Evolutionary conservation across 2,329 filamentous ascomycete genomes (phyloP).

Genomic region (Pseudogymnoascus sp.): DNA sequence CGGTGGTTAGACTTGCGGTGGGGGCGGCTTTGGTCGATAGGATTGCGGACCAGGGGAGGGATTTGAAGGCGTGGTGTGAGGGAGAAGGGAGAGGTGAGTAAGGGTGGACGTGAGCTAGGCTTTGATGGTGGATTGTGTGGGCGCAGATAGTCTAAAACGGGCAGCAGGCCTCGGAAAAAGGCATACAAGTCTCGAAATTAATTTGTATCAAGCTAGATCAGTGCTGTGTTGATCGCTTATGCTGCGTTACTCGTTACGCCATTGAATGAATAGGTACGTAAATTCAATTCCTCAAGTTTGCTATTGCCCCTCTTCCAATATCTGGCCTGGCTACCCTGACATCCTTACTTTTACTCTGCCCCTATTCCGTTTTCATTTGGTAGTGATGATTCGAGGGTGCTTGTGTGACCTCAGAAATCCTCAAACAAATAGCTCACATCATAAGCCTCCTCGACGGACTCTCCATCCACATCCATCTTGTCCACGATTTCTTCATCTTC

Average conservation of each 20-base stretch:
- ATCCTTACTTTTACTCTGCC: neutral
- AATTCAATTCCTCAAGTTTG: neutral
- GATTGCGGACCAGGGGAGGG: slow-evolving; percentile 34
- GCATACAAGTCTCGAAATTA: neutral
- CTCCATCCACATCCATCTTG: neutral
- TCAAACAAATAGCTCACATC: neutral
- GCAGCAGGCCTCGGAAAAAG: neutral
- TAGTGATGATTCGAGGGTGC: no score
- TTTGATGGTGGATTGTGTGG: neutral
- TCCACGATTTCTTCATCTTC: neutral
- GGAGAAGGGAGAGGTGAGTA: slow-evolving; percentile 11
- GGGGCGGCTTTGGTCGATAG: slow-evolving; percentile 29
- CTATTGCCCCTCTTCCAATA: neutral
- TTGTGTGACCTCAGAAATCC: neutral
- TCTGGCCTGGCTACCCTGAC: neutral
- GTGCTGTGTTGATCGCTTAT: neutral
- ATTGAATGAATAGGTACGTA: neutral
- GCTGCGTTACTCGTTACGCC: neutral
- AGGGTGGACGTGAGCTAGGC: neutral
- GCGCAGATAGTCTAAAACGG: neutral
- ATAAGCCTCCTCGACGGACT: neutral
- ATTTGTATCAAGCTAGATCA: neutral
- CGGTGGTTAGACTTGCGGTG: slow-evolving; percentile 29
- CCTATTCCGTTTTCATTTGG: neutral
- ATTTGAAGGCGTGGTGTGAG: slow-evolving; percentile 30